Evolutionary conservation across 306 rosid genomes (phyloP).

Genomic region (Quillaja saponaria): DNA sequence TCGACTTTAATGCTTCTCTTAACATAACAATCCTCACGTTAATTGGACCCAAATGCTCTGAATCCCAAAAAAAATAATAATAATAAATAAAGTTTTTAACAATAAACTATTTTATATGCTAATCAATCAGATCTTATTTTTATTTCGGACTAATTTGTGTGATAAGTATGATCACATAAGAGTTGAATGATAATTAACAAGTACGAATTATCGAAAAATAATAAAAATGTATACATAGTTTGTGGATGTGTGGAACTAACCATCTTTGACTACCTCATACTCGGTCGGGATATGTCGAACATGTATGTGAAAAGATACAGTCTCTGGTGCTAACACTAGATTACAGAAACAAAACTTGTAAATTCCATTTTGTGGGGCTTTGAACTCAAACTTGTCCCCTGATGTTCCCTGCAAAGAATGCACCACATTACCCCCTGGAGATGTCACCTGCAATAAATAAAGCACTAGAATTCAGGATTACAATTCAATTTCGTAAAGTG

Average conservation of each 20-base stretch:
- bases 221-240: neutral
- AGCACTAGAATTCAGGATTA: neutral
- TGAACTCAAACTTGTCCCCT: slow-evolving; percentile 88
- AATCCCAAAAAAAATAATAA: slow-evolving; percentile 14
- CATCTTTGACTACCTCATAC: slow-evolving; percentile 79
- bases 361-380: slow-evolving; percentile 66
- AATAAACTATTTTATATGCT: neutral
- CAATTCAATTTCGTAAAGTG: neutral
- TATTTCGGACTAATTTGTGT: too few relatives aligned
- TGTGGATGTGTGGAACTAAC: slow-evolving; percentile 33
- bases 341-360: slow-evolving; percentile 77
- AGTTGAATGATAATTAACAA: neutral
- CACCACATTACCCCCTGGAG: slow-evolving; percentile 56
- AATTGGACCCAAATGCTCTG: slow-evolving; percentile 89
- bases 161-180: too few relatives aligned
- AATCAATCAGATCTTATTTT: too few relatives aligned
- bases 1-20: slow-evolving; percentile 79
- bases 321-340: slow-evolving; percentile 76
- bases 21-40: slow-evolving; percentile 89
- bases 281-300: slow-evolving; percentile 91
- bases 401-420: slow-evolving; percentile 67
- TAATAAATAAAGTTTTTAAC: too few relatives aligned
- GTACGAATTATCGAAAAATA: neutral
- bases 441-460: slow-evolving; percentile 51
- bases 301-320: slow-evolving; percentile 85